Evolutionary conservation across 441 rosid genomes (phyloP), one percentile per base, ranked within the genome.

Genomic region (Adansonia madagascariensis): DNA sequence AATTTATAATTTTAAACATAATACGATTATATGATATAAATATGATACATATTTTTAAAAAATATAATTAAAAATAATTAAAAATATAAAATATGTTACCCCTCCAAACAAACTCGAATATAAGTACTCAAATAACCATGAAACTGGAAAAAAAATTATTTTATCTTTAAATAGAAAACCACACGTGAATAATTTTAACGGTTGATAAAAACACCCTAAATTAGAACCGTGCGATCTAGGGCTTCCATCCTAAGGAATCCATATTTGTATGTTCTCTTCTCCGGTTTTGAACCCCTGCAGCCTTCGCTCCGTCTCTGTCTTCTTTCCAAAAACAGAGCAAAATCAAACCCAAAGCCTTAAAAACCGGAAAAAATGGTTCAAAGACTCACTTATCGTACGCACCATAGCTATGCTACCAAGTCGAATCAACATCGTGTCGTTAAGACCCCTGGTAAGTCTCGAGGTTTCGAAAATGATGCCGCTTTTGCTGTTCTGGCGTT

Each of bases 391-490:
- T 94, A 92, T 72, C 90, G 97, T 24, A 84, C 80, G 27, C 88
- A 97, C 66, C 98, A 94, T 86, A 94, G 98, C 78, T 92, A 92
- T 61, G 97, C 96, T 86, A 94, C 97, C 80, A 94, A 88, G 79
- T 92, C 97, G 0, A 92, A 92, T 84, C 97, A 91, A 89, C 97
- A 92, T 78, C 87, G 93, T 66, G 80, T 92, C 80, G 92, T 94
- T 85, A 94, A 92, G 83, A 92, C 98, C 61, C 97, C 98, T n/a
- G 97, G 97, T 94, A 75, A 53, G 75, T 71, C 17, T 71, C 18
- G 10, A 52, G 31, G 7, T 35, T 71, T 12, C 4, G 3, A 71
- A 46, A 71, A 53, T 3, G 12, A 1, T 39, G 20, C 52, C n/a
- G 31, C 52, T 43, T 9, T 65, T 17, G 31, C 52, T 43, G 31